These are phyloP conservation scores for Phytophthora cajani DNA, from an alignment of 352 stramenopile genomes.

Conservation along the genomic window DNA sequence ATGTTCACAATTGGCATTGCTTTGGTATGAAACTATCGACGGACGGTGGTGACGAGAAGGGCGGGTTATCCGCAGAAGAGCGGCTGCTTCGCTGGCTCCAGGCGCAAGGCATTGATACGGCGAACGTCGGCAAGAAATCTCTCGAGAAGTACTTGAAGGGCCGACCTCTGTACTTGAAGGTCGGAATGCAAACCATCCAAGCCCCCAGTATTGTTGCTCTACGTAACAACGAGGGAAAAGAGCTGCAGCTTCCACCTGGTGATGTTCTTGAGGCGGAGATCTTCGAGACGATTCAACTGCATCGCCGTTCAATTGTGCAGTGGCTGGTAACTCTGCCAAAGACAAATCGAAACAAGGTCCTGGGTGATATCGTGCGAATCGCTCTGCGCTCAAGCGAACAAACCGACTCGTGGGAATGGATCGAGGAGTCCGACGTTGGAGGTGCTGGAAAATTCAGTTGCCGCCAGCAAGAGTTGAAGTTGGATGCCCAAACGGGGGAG, in stretches of 20 bases:
- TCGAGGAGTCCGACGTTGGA: slow-evolving; percentile 58
- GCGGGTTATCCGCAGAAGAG: slow-evolving; percentile 72
- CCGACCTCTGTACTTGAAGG: slow-evolving; percentile 85
- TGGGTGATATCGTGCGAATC: slow-evolving; percentile 77
- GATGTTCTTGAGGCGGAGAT: slow-evolving; percentile 89
- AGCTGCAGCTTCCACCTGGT: slow-evolving; percentile 75
- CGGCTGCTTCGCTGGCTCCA: slow-evolving; percentile 88
- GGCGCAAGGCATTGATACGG: slow-evolving; percentile 89
- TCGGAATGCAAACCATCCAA: slow-evolving; percentile 89
- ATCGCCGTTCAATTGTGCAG: slow-evolving; percentile 78
- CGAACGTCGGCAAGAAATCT: slow-evolving; percentile 80
- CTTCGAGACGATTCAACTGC: slow-evolving; percentile 84
- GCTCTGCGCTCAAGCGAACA: slow-evolving; percentile 69
- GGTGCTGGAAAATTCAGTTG: slow-evolving; percentile 77
- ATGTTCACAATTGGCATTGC: slow-evolving; percentile 92
- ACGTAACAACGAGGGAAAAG: slow-evolving; percentile 54
- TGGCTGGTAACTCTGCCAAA: slow-evolving; percentile 58
- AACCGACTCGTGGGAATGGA: slow-evolving; percentile 68
- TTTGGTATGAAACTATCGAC: slow-evolving; percentile 88
- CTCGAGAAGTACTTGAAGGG: slow-evolving; percentile 89
- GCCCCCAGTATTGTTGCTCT: slow-evolving; percentile 84
- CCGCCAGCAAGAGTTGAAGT: slow-evolving; percentile 78
- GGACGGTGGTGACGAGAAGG: slow-evolving; percentile 48
- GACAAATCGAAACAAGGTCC: slow-evolving; percentile 42
- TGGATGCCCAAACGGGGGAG: slow-evolving; percentile 88